Base-by-base conservation (phyloP, 805 yeast species). In the Pichia nanzhaoensis region DNA sequence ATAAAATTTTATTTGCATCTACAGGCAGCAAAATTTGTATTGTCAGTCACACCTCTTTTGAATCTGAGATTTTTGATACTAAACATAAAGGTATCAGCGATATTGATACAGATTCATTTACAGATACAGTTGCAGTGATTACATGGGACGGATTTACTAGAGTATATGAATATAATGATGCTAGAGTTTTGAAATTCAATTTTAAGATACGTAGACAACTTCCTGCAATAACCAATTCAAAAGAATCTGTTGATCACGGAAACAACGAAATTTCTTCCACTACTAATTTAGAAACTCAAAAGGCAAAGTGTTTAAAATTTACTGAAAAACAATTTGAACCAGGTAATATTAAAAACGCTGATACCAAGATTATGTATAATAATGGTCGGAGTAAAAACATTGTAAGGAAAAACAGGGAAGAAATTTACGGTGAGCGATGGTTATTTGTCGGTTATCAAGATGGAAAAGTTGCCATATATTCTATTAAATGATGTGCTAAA, bases 141-240 rank as follows among this genome's bases (percentile, higher is more conserved):
- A 74, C 70, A 51, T 83, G 86, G 82, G 75, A 64, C 70, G 87
- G 67, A 3, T 62, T 51, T 24, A 53, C 67, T 2, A 61, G 73
- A 37, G 58, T 70, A 37, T 72, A 62, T 51, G 42, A 51, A 12
- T 51, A 50, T 37, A 54, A 51, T 34, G 44, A 53, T 13, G 35
- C 42, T 9, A 22, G 34, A 4, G 34, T 44, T 14, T 41, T 61
- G 12, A 52, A 51, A 20, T 57, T 56, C 37, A 39, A 43, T 32
- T 57, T 55, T 34, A 65, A 66, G 40, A 46, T 56, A 32, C 57
- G 46, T 27, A 56, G 51, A 31, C 39, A 44, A 37, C 42, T 53
- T 10, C 65, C 68, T 2, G 55, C 65, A 3, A 54, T 63, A 7
- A 34, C 55, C 1, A 40, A 27, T 19, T 43, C 49, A 16, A 39